phyloP scores from a whole-genome alignment of 108 stramenopile species.

The Nannochloropsis salina region DNA sequence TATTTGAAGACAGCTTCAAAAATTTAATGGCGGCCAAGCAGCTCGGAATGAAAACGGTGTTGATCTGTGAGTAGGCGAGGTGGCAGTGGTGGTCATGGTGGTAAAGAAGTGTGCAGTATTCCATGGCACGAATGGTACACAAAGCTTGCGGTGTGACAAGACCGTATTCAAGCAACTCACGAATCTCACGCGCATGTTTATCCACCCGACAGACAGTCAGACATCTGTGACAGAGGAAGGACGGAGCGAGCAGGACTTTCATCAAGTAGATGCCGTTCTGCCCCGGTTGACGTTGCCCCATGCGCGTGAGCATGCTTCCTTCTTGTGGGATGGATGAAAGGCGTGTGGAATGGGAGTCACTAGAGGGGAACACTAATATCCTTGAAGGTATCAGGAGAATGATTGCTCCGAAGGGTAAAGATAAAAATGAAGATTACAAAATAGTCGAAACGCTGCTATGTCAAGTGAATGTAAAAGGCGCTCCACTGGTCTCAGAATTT shows the following conservation, averaged over 20 bases:
- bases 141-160: too few relatives aligned
- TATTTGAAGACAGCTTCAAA: slow-evolving; percentile 49
- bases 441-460: too few relatives aligned
- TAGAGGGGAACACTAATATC: too few relatives aligned
- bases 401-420: too few relatives aligned
- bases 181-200: not conserved
- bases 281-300: slow-evolving; percentile 2
- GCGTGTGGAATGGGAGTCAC: too few relatives aligned
- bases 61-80: slow-evolving; percentile 5
- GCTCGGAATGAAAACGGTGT: slow-evolving; percentile 36
- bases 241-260: not conserved
- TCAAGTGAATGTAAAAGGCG: too few relatives aligned
- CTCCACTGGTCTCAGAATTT: too few relatives aligned
- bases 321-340: not conserved
- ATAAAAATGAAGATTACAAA: too few relatives aligned
- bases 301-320: slow-evolving; percentile 1
- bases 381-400: too few relatives aligned
- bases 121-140: too few relatives aligned
- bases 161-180: not conserved
- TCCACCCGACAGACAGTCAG: not conserved
- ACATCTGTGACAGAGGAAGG: slow-evolving; percentile 5
- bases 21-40: slow-evolving; percentile 36
- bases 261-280: not conserved
- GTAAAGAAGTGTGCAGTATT: too few relatives aligned
- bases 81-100: too few relatives aligned